Base-by-base conservation (phyloP, 495 filamentous ascomycete species). In the Friedmanniomyces simplex region DNA sequence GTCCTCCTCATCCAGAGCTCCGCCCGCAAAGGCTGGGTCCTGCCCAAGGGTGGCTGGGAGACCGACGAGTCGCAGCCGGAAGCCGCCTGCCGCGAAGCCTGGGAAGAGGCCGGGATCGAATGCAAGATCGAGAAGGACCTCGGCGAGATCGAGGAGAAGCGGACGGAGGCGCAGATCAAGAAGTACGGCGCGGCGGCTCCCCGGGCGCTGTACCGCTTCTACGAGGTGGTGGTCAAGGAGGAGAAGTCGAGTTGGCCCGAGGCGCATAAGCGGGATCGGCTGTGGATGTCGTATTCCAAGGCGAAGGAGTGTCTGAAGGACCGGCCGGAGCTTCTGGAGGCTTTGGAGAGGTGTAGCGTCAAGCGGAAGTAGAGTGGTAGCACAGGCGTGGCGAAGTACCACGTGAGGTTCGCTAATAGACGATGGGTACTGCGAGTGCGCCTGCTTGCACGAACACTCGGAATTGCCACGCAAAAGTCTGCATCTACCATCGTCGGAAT, bases 31-130 rank as follows among this genome's bases (percentile, higher is more conserved):
- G 88, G 88, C 59, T 98, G 94, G 93, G 91, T 98, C 39, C 77
- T 98, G 54, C 93, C 93, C 53, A 98, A 98, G 70, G 93, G 93
- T 63, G 93, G 93, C 54, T 98, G 94, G 88, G 93, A 98, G 71
- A 85, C 81, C 18, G 93, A 98, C 73, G 93, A 98, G 73, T 82
- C 80, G 32, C 77, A 80, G 18, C 70, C 79, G 61, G 82, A 86
- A 50, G 85, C 85, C 20, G 85, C 85, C 37, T 77, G 76, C 58
- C 73, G 93, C 57, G 93, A 98, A 73, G 94, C 93, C 45, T 98
- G 93, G 93, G 93, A 98, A 73, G 93, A 98, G 73, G 93, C 89
- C 50, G 93, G 93, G 62, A 90, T 98, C 65, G 72, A 83, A 57
- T 88, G 89, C 69, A 84, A 78, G 30, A 82, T 96, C 66, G 80